Evolutionary conservation across 2,329 filamentous ascomycete species (phyloP), one percentile per base, ranked within the genome.

Genomic region (Sclerotinia nivalis): DNA sequence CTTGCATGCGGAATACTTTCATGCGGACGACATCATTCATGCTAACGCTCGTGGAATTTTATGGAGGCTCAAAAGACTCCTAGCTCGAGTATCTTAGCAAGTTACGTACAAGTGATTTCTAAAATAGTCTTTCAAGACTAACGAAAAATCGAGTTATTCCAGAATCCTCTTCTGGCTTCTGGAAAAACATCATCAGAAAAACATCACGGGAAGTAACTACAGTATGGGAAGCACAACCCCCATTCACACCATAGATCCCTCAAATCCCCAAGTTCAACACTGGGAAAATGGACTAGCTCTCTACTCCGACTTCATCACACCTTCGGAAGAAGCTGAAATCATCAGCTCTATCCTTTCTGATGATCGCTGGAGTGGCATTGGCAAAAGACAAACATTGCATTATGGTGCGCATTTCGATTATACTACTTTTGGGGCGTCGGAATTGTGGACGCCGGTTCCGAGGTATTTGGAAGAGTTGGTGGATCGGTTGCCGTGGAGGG

Each of bases 401-500:
- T 68, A 61, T 2, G 66, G 66, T 2, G 31, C 52, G 15, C 66
- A 68, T 61, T 68, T 68, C 10, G 66, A 68, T 22, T 68, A 68
- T 3, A 64, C 56, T 6, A 68, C 66, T 7, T 64, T 64, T 25
- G 58, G 45, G n/a, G 55, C 66, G 1, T 68, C 66, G n/a, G 45
- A 68, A 4, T 0, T 20, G 12, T 18, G 18, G 15, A 68, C 66
- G n/a, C 28, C 58, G 4, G 25, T 68, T 20, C 66, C 66, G 7
- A 12, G 3, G 1, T 68, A 37, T 20, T 12, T 68, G 2, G 18
- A 18, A 15, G 22, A 20, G 0, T n/a, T 69, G 43, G 31, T 69
- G 12, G 37, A 20, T 20, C 28, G 58, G 2, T 15, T 69, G 4
- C 67, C 67, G 18, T 15, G 64, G n/a, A 2, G 8, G 1, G 12